phyloP scores from a whole-genome alignment of 2,329 filamentous ascomycete genomes.

The Botrytis cinerea region DNA sequence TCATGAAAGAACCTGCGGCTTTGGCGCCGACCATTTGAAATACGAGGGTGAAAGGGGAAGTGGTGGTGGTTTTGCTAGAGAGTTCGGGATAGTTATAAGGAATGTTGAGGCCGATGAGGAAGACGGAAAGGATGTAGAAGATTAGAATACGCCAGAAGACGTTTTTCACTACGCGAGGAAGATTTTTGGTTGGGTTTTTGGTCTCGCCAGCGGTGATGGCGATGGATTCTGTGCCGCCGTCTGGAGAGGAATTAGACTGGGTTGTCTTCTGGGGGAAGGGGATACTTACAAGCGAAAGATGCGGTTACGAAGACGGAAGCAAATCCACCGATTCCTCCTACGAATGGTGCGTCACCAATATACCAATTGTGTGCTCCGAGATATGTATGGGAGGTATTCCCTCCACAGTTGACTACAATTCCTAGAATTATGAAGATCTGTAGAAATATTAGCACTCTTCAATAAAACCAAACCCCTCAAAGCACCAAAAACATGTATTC shows the following conservation, averaged over 20 bases:
- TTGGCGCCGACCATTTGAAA: constrained; percentile 59
- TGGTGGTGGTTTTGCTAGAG: constrained; percentile 46
- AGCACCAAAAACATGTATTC: neutral
- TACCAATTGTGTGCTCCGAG: constrained; percentile 62
- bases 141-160: constrained; percentile 59
- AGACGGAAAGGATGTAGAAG: constrained; percentile 54
- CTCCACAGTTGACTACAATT: constrained; percentile 61
- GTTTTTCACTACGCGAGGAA: constrained; percentile 65
- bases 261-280: neutral
- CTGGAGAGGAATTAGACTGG: constrained; percentile 34
- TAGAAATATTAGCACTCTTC: neutral
- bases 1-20: constrained; percentile 59
- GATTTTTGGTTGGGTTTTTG: constrained; percentile 59
- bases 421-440: constrained; percentile 64
- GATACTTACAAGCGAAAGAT: constrained; percentile 56
- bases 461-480: neutral
- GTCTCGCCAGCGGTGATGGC: constrained; percentile 68
- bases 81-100: constrained; percentile 55
- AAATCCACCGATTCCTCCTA: constrained; percentile 65
- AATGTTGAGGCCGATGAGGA: constrained; percentile 60
- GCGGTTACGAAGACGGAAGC: constrained; percentile 64
- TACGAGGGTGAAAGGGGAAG: constrained; percentile 61
- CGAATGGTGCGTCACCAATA: constrained; percentile 62
- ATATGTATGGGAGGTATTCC: constrained; percentile 54
- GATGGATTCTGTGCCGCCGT: constrained; percentile 63